These are phyloP conservation scores for Vitis hybrid DNA, from an alignment of 177 flowering plant species.

Conservation along the genomic window DNA sequence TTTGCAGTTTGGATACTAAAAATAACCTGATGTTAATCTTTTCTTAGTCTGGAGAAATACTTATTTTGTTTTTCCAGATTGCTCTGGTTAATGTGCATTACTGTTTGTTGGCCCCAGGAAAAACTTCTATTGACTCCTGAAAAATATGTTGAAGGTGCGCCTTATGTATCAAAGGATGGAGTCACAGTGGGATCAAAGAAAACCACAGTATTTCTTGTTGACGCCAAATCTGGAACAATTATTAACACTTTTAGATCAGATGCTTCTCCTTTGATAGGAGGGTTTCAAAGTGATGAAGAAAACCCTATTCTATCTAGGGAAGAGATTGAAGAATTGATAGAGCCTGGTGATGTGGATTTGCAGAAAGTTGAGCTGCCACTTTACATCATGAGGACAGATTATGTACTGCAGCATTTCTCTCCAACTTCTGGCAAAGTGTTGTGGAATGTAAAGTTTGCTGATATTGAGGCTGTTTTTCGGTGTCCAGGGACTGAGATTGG, in stretches of 20 bases:
- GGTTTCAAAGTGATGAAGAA: not conserved
- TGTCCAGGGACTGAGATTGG: conserved; percentile 7
- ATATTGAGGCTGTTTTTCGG: conserved; percentile 23
- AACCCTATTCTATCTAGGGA: not conserved
- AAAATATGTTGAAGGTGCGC: conserved; percentile 18
- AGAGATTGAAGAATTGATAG: conserved; percentile 6
- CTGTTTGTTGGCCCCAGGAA: not conserved
- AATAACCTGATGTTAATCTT: too few species aligned
- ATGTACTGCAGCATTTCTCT: conserved; percentile 15
- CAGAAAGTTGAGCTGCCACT: conserved; percentile 7
- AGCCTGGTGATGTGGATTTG: conserved; percentile 2
- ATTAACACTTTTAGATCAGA: conserved; percentile 11
- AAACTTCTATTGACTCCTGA: conserved; percentile 12
- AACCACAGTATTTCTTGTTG: conserved; percentile 22
- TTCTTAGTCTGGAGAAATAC: too few species aligned
- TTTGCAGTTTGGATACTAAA: too few species aligned
- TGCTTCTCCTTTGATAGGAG: conserved; percentile 8
- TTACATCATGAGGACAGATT: conserved; percentile 28
- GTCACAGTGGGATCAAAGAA: conserved; percentile 19
- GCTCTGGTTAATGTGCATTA: not conserved
- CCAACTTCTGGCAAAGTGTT: conserved; percentile 11
- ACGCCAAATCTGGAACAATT: conserved; percentile 22
- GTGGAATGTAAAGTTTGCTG: conserved; percentile 29
- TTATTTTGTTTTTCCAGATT: too few species aligned
- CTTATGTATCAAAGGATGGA: conserved; percentile 18